Base-by-base conservation (phyloP, 2,329 filamentous ascomycete genomes). In the Pestalotiopsis sp. region DNA sequence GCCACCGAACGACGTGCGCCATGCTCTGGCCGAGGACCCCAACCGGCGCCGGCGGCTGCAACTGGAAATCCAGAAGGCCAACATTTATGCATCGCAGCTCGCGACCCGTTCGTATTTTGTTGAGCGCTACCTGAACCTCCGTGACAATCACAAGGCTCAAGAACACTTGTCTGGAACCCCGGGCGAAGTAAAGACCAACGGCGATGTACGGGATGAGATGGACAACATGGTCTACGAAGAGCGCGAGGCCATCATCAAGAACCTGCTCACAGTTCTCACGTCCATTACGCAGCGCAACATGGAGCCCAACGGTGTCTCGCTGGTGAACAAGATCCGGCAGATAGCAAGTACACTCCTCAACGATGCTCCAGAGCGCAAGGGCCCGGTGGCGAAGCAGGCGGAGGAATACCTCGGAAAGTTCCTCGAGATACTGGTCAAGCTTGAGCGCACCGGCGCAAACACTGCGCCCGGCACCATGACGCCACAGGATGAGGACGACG, bases 31-130 rank as follows among this genome's bases (percentile, higher is more conserved):
- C 67, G 79, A 81, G 23, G 81, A 88, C 31, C 84, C 86, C 1
- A 77, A 81, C 31, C 82, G 84, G 2, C 85, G 88, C 2, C 84
- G 88, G 1, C 83, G 86, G 67, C 78, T 94, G 4, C 93, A 96
- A 76, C 94, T 91, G 72, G 94, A 97, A 80, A 96, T 97, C 38
- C 94, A 97, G 78, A 97, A 97, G 78, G 93, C 93, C 6, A 97
- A 97, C 78, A 93, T 97, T 52, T 94, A 95, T 76, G 90, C 91
- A 2, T 95, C 92, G 5, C 92, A 94, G 75, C 84, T 97, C 11
- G 90, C 91, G 2, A 97, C 93, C 0, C 87, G 94, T 27, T 95
- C 93, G 0, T 95, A 94, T 77, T 90, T 95, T 68, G 93, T 97
- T 0, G 93, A 97, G 78, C 91, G 94, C 72, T 97, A 95, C 80